Evolutionary conservation across 2,329 filamentous ascomycete species (phyloP).

Genomic region (Periglandula ipomoeae): DNA sequence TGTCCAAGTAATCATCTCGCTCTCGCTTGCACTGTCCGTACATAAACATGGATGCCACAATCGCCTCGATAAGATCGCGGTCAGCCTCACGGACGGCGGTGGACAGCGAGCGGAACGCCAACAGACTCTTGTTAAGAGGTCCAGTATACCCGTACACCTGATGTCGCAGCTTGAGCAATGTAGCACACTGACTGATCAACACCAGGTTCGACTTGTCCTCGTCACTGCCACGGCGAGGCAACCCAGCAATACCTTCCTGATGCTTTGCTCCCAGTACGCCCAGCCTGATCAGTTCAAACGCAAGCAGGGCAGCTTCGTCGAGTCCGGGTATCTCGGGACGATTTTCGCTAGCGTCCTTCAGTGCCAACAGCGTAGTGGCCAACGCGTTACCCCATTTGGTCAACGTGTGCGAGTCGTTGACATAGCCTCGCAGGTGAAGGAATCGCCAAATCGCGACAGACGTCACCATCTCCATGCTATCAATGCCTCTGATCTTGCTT

Average conservation of each 20-base stretch:
- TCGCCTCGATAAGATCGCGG: conserved; percentile 76
- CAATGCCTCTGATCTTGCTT: conserved; percentile 50
- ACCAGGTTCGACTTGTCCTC: conserved; percentile 71
- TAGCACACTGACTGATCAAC: conserved; percentile 78
- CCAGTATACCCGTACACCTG: conserved; percentile 86
- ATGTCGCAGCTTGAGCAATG: conserved; percentile 73
- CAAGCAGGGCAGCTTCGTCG: conserved; percentile 72
- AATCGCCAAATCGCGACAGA: conserved; percentile 80
- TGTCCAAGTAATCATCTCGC: conserved; percentile 53
- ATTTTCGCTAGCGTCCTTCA: conserved; percentile 45
- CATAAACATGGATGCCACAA: conserved; percentile 71
- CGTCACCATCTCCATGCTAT: conserved; percentile 55
- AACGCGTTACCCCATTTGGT: conserved; percentile 80
- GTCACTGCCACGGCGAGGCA: conserved; percentile 48
- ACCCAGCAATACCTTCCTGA: conserved; percentile 44
- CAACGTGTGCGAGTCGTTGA: conserved; percentile 68
- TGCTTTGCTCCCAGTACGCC: conserved; percentile 67
- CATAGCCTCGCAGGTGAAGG: conserved; percentile 78
- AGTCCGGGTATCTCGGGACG: conserved; percentile 38
- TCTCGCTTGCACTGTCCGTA: conserved; percentile 69
- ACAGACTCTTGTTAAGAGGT: conserved; percentile 79
- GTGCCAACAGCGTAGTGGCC: conserved; percentile 54
- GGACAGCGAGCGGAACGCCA: conserved; percentile 78
- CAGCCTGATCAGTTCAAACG: conserved; percentile 75
- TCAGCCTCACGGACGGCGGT: conserved; percentile 70